Evolutionary conservation across 192 early-diverging fungal species (phyloP).

Genomic region (Gaertneriomyces sp.): DNA sequence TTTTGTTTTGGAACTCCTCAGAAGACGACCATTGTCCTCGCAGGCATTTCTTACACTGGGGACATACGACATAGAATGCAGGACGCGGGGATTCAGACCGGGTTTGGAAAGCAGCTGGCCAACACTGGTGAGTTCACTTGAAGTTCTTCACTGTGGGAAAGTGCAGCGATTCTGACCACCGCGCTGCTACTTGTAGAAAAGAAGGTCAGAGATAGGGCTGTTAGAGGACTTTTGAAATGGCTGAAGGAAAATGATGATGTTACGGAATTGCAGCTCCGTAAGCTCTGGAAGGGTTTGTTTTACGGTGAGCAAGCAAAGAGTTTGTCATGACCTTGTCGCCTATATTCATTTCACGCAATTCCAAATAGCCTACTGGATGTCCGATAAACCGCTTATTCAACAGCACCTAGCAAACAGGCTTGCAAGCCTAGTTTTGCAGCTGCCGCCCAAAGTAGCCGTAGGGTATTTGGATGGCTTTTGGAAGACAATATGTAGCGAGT

Average conservation of each 20-base stretch:
- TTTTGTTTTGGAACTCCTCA: too few relatives aligned
- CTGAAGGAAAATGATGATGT: constrained; percentile 50
- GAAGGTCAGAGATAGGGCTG: constrained; percentile 68
- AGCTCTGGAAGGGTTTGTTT: constrained; percentile 91
- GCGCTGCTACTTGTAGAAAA: constrained; percentile 53
- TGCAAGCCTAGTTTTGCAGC: constrained; percentile 51
- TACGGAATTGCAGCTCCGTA: constrained; percentile 61
- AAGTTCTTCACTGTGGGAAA: too few relatives aligned
- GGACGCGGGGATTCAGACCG: background rate
- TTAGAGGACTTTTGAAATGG: constrained; percentile 56
- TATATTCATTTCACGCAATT: background rate
- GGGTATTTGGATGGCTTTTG: constrained; percentile 63
- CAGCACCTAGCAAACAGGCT: constrained; percentile 80
- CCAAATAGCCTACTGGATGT: constrained; percentile 86
- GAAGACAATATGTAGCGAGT: constrained; percentile 63
- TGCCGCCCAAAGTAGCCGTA: constrained; percentile 48
- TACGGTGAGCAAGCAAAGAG: constrained; percentile 62
- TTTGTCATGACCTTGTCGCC: too few relatives aligned
- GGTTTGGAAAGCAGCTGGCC: constrained; percentile 65
- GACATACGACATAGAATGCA: too few relatives aligned
- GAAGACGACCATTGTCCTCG: too few relatives aligned
- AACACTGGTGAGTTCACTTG: constrained; percentile 53
- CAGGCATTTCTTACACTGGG: too few relatives aligned
- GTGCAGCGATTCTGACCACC: background rate
- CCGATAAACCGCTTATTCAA: constrained; percentile 89